Evolutionary conservation across 768 basidiomycete genomes (phyloP), one percentile per base, ranked within the genome.

Genomic region (Suillus weaverae): DNA sequence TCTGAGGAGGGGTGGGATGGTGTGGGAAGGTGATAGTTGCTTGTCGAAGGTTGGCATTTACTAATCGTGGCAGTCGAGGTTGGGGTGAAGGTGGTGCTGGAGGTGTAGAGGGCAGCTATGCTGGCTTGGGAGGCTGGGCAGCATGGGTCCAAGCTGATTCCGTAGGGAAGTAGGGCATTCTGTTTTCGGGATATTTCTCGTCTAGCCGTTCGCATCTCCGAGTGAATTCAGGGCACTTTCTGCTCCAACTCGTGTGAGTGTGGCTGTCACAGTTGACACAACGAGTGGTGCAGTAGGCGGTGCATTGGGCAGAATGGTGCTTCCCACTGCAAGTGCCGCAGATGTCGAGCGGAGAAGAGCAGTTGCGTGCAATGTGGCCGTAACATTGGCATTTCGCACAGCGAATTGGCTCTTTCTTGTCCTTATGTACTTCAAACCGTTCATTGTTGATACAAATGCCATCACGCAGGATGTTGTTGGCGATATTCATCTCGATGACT

Each of bases 381-480:
- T 48, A 61, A 0, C 26, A 6, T 7, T 64, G 64, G 38, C 64
- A 64, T 26, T 57, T 50, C 1, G 46, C 20, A 36, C 64, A 66
- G 1, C 53, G 20, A 0, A 46, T 14, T 1, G 64, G 51, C 38
- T 66, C 64, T 16, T 22, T 62, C 33, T 56, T 66, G 41, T 66
- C 51, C 38, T 66, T 71, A 16, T 69, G 48, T 0, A 66, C 68
- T 5, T 50, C 30, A 1, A 73, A 35, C 10, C 57, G 33, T 41
- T 69, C 68, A 0, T 68, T 67, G 14, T 62, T 60, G 4, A 76
- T 56, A 13, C 63, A 65, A 3, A 73, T 48, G 0, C 76, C 72
- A 2, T 70, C 39, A 16, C 44, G 8, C 13, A 77, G 65, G 2
- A 67, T 69, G 1, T 41, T 18, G 67, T 78, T 78, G 11, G 74